Base-by-base conservation (phyloP, 2,329 filamentous ascomycete genomes). In the Verticillium nubilum region DNA sequence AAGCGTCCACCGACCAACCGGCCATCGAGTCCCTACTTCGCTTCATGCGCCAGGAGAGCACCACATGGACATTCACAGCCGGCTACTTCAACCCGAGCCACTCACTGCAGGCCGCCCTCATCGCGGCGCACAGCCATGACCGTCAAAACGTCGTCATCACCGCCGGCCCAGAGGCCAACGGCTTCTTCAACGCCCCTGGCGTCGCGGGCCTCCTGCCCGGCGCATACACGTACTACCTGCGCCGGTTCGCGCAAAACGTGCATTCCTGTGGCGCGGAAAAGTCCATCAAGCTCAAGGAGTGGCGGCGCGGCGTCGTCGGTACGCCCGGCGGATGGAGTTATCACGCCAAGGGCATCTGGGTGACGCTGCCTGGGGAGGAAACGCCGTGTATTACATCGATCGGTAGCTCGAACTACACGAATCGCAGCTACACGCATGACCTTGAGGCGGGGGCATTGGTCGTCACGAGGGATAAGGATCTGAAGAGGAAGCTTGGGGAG, bases 61-160 rank as follows among this genome's bases (percentile, higher is more conserved):
- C 90, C 0, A 88, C 86, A 15, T 99, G 95, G 95, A 95, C 92
- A 0, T 98, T 99, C 73, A 98, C 95, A 1, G 95, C 95, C 0
- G 95, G 95, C 57, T 99, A 99, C 77, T 99, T 99, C 78, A 99
- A 99, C 77, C 96, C 96, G 59, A 92, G 92, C 6, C 89, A 92
- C 0, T 86, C 88, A 4, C 84, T 98, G 23, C 84, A 87, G 42
- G 83, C 97, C 0, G 80, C 99, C 0, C 86, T 99, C 31, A 80
- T 82, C 6, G 92, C 91, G 0, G 83, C 86, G 1, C 89, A 88
- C 0, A 74, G 76, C 1, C 81, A 80, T 50, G n/a, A n/a, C n/a
- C 12, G 19, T 12, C 42, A 19, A 3, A 95, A 92, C 62, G 93
- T 89, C 0, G 90, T 99, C 25, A 88, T 99, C 58, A 97, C 95